Conservation (phyloP, 208 protist genomes). For the Leptomonas pyrrhocoris region DNA sequence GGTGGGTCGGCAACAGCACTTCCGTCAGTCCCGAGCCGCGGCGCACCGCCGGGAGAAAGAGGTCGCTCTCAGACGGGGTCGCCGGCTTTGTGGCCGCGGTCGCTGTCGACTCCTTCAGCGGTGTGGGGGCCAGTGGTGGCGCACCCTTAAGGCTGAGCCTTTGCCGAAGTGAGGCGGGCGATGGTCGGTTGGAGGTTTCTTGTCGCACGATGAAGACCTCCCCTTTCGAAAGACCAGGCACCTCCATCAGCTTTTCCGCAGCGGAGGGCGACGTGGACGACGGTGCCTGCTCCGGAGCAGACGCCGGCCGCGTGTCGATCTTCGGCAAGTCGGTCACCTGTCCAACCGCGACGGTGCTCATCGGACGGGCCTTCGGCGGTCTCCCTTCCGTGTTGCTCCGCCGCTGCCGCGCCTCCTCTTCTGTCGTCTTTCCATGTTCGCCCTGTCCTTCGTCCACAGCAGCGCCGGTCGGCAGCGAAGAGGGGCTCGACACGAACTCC, state of each 20-base stretch:
- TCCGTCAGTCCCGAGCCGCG: constrained; percentile 31
- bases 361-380: neutral
- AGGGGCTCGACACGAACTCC: neutral
- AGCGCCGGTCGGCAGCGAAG: neutral
- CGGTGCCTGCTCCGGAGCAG: neutral
- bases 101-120: neutral
- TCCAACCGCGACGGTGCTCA: neutral
- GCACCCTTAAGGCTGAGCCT: neutral
- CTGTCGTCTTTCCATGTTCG: neutral
- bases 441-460: neutral
- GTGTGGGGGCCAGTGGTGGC: constrained; percentile 2
- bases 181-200: neutral
- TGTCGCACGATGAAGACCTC: constrained; percentile 34
- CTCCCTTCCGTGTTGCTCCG: constrained; percentile 17
- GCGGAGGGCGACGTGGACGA: neutral
- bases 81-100: neutral
- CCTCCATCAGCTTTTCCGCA: constrained; percentile 5
- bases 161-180: constrained; percentile 7
- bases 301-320: neutral
- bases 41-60: neutral
- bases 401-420: constrained; percentile 7
- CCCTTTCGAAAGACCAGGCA: constrained; percentile 21
- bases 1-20: constrained; percentile 48
- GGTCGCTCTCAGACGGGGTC: neutral
- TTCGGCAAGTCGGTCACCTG: neutral